A percentile compares a stretch with the other conserved stretches of the same genome.
These are phyloP conservation scores for Podaxis sp. DNA, from an alignment of 768 basidiomycete genomes.

Conservation along the genomic window DNA sequence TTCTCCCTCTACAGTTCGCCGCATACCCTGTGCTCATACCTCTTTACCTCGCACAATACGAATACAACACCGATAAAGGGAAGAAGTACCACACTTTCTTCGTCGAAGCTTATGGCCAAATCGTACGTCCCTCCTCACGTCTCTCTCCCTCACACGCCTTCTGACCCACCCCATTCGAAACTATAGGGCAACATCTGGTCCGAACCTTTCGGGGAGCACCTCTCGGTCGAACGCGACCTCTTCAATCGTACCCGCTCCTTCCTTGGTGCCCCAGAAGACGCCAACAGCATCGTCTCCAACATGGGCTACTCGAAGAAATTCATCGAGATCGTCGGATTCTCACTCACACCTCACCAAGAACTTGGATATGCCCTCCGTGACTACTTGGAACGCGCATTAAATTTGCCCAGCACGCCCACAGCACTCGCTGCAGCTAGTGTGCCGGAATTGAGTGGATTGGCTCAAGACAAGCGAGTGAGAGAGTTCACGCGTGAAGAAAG, in stretches of 20 bases:
- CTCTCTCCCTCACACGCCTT: background rate
- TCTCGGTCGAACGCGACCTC: background rate
- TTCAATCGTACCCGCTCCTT: background rate
- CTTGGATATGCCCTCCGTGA: conserved; percentile 11
- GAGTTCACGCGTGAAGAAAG: conserved; percentile 35
- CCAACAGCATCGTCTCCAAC: conserved; percentile 5
- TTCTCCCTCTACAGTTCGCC: conserved; percentile 35
- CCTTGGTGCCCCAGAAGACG: background rate
- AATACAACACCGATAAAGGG: conserved; percentile 13
- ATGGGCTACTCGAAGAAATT: conserved; percentile 10
- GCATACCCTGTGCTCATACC: conserved; percentile 65
- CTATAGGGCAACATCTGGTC: conserved; percentile 10
- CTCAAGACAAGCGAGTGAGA: conserved; percentile 36
- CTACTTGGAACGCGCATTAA: conserved; percentile 17
- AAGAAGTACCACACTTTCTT: conserved; percentile 3
- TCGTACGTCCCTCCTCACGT: conserved; percentile 7
- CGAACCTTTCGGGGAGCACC: conserved; percentile 2
- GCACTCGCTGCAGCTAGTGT: conserved; percentile 16
- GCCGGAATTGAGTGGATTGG: conserved; percentile 6
- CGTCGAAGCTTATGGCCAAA: conserved; percentile 14
- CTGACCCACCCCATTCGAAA: background rate
- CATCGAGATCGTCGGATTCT: conserved; percentile 13
- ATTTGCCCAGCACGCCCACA: conserved; percentile 15
- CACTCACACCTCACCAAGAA: conserved; percentile 16
- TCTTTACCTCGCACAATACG: conserved; percentile 54